Base-by-base conservation (phyloP, 805 yeast species). In the Lipomyces sp. region DNA sequence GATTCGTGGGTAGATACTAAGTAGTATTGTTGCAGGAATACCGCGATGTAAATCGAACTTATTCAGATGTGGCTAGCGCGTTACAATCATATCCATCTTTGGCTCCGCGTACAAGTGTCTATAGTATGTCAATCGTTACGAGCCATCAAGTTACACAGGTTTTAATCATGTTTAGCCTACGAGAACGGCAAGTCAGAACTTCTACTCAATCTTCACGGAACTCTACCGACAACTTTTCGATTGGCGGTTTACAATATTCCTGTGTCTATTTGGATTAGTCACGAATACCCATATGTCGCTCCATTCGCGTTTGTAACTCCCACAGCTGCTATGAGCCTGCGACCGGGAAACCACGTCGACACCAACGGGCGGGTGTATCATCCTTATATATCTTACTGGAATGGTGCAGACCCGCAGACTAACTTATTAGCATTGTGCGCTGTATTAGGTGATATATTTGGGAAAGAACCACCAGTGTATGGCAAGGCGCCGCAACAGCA, bases 191-290 rank as follows among this genome's bases (percentile, higher is more conserved):
- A 75, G 11, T 80, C 89, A 1, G 80, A 83, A 29, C 80, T 92
- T 24, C 78, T 92, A 59, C 78, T 92, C 10, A 86, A 87, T 66
- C 67, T 93, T 1, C 83, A 83, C 71, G 97, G 97, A 0, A 77
- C 82, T 0, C 70, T 88, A 3, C 82, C 83, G 2, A 75, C 78
- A 0, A 53, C 70, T 3, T 75, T 77, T 11, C 72, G 71, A 13
- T 75, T 75, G 1, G 64, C 72, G 0, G 71, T 73, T 0, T 79
- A 81, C 69, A 77, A 79, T n/a, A 77, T 85, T 18, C 93, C 92
- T 0, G 73, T 92, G 11, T 86, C 86, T 62, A 76, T 92, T 3
- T 92, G 97, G 96, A 73, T 93, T 4, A 96, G 97, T 0, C 81
- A 82, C 34, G 80, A 81, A 32, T 92, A 90, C 71, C 97, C 97